Percentiles rank a stretch among this genome's conserved stretches.
phyloP scores from a whole-genome alignment of 768 basidiomycete genomes.

The Strobilomyces echinocephalus region DNA sequence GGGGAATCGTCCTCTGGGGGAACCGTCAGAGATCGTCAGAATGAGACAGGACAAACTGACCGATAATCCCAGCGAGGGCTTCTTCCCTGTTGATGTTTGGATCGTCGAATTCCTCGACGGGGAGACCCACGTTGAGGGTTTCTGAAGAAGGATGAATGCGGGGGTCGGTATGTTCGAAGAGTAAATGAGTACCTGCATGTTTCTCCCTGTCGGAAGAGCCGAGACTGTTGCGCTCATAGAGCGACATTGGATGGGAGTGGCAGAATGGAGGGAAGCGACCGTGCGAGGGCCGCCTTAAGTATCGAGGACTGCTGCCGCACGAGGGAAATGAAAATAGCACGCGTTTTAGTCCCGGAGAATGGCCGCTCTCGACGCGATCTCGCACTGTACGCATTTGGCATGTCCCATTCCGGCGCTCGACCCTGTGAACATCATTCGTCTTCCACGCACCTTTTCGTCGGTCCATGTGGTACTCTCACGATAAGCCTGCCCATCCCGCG shows the following conservation, averaged over 20 bases:
- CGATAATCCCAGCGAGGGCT: slow-evolving; percentile 24
- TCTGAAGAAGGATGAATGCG: slow-evolving; percentile 3
- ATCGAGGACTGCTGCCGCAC: background rate
- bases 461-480: slow-evolving; percentile 4
- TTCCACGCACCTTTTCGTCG: background rate
- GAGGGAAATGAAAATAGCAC: background rate
- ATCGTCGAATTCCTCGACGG: slow-evolving; percentile 31
- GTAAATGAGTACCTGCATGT: slow-evolving; percentile 6
- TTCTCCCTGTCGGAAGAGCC: slow-evolving; percentile 25
- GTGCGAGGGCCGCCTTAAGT: slow-evolving; percentile 13
- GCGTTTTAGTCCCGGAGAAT: background rate
- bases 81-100: slow-evolving; percentile 33
- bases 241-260: slow-evolving; percentile 15
- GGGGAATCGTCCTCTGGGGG: slow-evolving; percentile 67
- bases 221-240: slow-evolving; percentile 13
- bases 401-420: too few relatives aligned
- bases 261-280: background rate
- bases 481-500: background rate
- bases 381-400: background rate
- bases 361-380: too few relatives aligned
- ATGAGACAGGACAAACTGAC: slow-evolving; percentile 9
- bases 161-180: background rate
- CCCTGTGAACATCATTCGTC: background rate
- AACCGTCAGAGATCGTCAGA: slow-evolving; percentile 13
- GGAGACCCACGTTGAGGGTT: slow-evolving; percentile 1